A percentile compares a stretch with the other conserved stretches of the same genome.
phyloP scores from a whole-genome alignment of 1,139 yeast species.

The Keqinozyma sinolaborantium region DNA sequence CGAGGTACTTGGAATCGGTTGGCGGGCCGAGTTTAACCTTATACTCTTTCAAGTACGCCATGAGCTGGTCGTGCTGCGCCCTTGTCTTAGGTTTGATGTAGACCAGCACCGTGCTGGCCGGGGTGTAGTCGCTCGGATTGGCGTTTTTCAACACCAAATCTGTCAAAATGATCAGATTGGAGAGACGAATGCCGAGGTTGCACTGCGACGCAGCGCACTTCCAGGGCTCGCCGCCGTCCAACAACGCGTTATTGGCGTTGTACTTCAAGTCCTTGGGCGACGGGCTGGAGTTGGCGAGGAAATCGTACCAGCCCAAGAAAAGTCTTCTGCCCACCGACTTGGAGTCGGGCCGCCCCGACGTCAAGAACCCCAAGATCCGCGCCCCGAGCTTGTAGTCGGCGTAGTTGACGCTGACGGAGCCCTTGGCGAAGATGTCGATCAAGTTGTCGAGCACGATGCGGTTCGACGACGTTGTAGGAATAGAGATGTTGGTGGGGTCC shows the following conservation, averaged over 20 bases:
- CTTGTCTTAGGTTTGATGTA: conserved; percentile 28
- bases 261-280: conserved; percentile 24
- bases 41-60: conserved; percentile 16
- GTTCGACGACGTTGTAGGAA: conserved; percentile 9
- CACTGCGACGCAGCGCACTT: conserved; percentile 25
- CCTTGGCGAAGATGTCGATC: conserved; percentile 32
- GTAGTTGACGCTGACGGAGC: conserved; percentile 36
- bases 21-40: conserved; percentile 9
- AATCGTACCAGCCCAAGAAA: conserved; percentile 42
- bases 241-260: conserved; percentile 38
- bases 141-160: conserved; percentile 28
- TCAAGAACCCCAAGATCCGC: conserved; percentile 40
- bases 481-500: conserved; percentile 3
- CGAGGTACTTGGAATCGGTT: conserved; percentile 20
- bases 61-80: conserved; percentile 12
- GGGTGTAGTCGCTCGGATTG: conserved; percentile 2
- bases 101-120: conserved; percentile 17
- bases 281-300: conserved; percentile 18
- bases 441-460: conserved; percentile 20
- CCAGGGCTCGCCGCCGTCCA: conserved; percentile 37
- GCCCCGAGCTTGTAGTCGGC: conserved; percentile 42
- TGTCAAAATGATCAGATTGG: conserved; percentile 30
- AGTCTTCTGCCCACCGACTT: conserved; percentile 21
- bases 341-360: conserved; percentile 15
- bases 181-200: conserved; percentile 34